Percentiles rank a stretch among this genome's conserved stretches.
These are phyloP conservation scores for Apocynum venetum DNA, from an alignment of 257 asterid species.

Conservation along the genomic window DNA sequence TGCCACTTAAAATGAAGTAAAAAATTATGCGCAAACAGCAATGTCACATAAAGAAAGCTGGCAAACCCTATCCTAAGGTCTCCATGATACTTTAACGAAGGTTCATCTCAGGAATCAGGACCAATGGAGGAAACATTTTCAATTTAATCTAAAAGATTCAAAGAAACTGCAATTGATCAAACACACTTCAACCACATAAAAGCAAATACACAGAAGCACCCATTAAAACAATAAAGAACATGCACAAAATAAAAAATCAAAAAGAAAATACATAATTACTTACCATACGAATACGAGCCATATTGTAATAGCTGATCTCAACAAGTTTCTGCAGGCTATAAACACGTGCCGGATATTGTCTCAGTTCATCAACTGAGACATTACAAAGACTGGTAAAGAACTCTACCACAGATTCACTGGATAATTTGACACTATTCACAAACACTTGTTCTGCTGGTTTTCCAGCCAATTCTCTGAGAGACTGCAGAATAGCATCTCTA, in stretches of 20 bases:
- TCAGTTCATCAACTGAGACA: conserved; percentile 95
- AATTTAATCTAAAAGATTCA: neutral
- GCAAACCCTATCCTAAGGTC: neutral
- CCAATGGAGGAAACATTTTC: neutral
- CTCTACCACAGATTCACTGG: conserved; percentile 97
- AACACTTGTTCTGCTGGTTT: conserved; percentile 92
- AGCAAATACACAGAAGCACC: neutral
- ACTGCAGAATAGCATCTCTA: conserved; percentile 80
- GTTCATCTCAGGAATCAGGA: neutral
- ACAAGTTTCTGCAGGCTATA: conserved; percentile 98
- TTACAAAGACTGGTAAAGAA: conserved; percentile 91
- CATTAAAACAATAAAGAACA: neutral
- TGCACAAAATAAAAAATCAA: neutral
- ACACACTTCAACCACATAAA: neutral
- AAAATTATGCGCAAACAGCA: neutral
- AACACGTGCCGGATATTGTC: conserved; percentile 93
- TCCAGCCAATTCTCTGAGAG: conserved; percentile 90
- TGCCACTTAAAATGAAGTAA: neutral
- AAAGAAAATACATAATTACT: conserved; percentile 27
- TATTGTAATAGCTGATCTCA: conserved; percentile 96
- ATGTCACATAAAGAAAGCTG: neutral
- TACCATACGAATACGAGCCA: conserved; percentile 99
- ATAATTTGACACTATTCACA: conserved; percentile 85
- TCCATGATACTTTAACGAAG: neutral
- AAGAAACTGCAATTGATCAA: neutral